A percentile compares a stretch with the other conserved stretches of the same genome.
Conservation (phyloP, 164 flowering plant genomes). For the Stephania yunnanensis region DNA sequence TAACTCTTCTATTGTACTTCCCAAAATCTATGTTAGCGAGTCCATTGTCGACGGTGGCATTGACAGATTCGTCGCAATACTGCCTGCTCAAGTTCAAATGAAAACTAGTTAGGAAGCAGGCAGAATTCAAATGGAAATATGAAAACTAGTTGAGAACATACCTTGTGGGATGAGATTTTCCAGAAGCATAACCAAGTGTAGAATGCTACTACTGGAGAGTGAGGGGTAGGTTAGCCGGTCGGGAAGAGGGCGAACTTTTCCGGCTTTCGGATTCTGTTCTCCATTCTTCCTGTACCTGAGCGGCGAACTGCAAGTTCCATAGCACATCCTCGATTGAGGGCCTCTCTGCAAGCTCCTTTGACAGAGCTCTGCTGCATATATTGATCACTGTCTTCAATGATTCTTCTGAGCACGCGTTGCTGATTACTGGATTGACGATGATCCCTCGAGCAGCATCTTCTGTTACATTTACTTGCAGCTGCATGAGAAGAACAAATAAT, state of each 20-base stretch:
- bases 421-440: conserved; percentile 44
- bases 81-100: background rate
- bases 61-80: background rate
- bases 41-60: background rate
- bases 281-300: conserved; percentile 86
- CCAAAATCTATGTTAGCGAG: background rate
- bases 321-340: conserved; percentile 90
- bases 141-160: background rate
- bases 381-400: conserved; percentile 78
- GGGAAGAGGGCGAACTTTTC: conserved; percentile 53
- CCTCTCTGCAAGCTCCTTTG: conserved; percentile 50
- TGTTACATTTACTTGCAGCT: conserved; percentile 46
- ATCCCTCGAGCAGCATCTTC: conserved; percentile 47
- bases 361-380: conserved; percentile 58
- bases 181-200: background rate
- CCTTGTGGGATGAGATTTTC: conserved; percentile 1
- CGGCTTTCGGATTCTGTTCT: conserved; percentile 55
- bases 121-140: background rate
- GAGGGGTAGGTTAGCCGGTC: conserved; percentile 21
- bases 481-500: conserved; percentile 12
- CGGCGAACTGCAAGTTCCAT: conserved; percentile 97
- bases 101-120: background rate
- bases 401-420: conserved; percentile 41
- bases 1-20: background rate
- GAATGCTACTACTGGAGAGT: conserved; percentile 11